Base-by-base conservation (phyloP, 1,284 basidiomycete species). In the Schizophyllum commune region DNA sequence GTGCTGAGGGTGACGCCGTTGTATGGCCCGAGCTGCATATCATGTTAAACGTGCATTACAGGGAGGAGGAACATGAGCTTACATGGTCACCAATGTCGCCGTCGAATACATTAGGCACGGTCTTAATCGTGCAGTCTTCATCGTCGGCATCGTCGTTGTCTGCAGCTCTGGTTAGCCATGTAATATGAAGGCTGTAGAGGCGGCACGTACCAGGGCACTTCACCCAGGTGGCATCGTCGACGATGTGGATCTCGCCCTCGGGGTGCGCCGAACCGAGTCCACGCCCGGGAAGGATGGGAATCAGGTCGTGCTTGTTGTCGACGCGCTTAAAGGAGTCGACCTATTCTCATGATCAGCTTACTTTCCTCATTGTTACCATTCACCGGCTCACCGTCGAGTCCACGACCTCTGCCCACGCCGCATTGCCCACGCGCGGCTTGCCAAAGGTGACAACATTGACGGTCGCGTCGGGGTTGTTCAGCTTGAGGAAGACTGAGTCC, bases 361-460 rank as follows among this genome's bases (percentile, higher is more conserved):
- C 27, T 27, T 27, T 27, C 27, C 27, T 27, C 27, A 2, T 27
- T 3, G 5, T 27, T 3, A 27, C 27, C 27, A 5, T 27, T 27
- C 39, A 13, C 15, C 53, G 17, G 63, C 62, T 32, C 56, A 76
- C 77, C 68, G 74, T 73, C 5, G 70, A 68, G 62, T 80, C 76
- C 58, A 81, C 74, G 47, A 77, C 73, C 17, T 65, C 51, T 6
- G 73, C 78, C 65, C 72, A 79, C 51, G 68, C 72, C 1, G 68
- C 55, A 64, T 77, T 77, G n/a, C 79, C 77, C 20, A 80, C 77
- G 58, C 82, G 76, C 53, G 81, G 82, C 22, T 75, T 79, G 2
- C 80, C 81, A 63, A 75, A 84, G 17, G 81, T 82, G 55, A 79
- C 72, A 4, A 75, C 77, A 58, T 74, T 77, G 60, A 84, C 72